Base-by-base conservation (phyloP, 768 basidiomycete genomes). In the Royoungia palumana region DNA sequence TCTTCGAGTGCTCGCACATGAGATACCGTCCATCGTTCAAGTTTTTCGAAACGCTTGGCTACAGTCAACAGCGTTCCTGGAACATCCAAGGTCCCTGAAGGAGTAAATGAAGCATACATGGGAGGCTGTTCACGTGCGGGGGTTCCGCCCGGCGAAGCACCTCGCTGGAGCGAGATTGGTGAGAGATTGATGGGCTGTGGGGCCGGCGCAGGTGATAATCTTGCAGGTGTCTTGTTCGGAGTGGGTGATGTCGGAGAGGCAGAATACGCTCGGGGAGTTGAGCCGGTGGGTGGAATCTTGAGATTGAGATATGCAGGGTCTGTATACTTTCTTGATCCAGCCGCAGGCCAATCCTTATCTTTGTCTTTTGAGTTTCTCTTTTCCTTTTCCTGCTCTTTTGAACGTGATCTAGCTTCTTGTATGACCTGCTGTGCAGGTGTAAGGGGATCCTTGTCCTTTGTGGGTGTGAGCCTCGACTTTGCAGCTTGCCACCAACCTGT, bases 1-100 rank as follows among this genome's bases (percentile, higher is more conserved):
- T 92, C 90, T 56, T 93, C 90, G n/a, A 93, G 70, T 2, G 90
- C 90, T 46, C 90, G 82, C 3, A 91, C 89, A 57, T 93, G 90
- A 6, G 87, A 82, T 3, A 93, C 88, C 0, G 89, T 86, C 90
- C 90, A 93, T 54, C 86, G 86, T 62, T 93, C 90, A 12, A 93
- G 76, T 63, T 93, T 93, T 66, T 93, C 90, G 50, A 93, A 92
- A 19, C 90, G 81, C 36, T 58, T 69, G 12, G 88, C 87, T 36
- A 93, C 81, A 11, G 79, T 77, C 20, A 93, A 69, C 6, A 93
- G 72, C 0, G 90, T 92, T 2, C 77, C 82, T 11, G 83, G 78
- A 9, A 91, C 72, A 59, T 93, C 91, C 5, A 93, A 69, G 2
- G 81, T 78, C 3, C 90, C 90, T 41, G 84, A 78, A 20, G 68